A percentile compares a stretch with the other conserved stretches of the same genome.
These are phyloP conservation scores for Sclerotinia minor DNA, from an alignment of 2,329 filamentous ascomycete genomes.

Conservation along the genomic window DNA sequence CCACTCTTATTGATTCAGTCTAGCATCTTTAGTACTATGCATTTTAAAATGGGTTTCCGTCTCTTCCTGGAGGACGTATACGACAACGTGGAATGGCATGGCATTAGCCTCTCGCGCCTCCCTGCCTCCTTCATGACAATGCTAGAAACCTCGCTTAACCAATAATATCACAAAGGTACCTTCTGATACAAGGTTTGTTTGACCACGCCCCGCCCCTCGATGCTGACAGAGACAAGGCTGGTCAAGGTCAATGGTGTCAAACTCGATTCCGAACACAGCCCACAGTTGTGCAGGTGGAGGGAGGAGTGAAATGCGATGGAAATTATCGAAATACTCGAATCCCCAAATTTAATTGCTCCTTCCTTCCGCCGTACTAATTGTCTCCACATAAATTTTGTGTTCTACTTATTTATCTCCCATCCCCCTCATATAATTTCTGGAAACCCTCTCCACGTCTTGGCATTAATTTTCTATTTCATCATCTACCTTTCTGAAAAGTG, in stretches of 20 bases:
- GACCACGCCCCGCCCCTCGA: conserved; percentile 18
- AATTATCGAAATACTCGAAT: conserved; percentile 12
- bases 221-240: conserved; percentile 20
- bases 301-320: neutral
- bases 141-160: conserved; percentile 9
- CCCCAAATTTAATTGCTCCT: neutral
- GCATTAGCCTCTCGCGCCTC: conserved; percentile 11
- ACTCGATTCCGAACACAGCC: neutral
- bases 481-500: conserved; percentile 7
- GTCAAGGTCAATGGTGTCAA: too few species aligned
- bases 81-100: neutral
- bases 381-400: neutral
- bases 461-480: conserved; percentile 18
- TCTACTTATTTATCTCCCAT: conserved; percentile 16
- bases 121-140: conserved; percentile 16
- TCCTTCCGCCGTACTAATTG: neutral
- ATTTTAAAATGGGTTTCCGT: neutral
- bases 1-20: neutral
- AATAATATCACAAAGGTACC: neutral
- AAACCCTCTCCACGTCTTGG: conserved; percentile 20
- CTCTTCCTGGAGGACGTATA: neutral
- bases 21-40: neutral
- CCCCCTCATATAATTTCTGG: neutral
- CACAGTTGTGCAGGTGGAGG: neutral
- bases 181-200: conserved; percentile 24